A percentile compares a stretch with the other conserved stretches of the same genome.
These are phyloP conservation scores for Achlya hypogyna DNA, from an alignment of 352 stramenopile species.

Conservation along the genomic window DNA sequence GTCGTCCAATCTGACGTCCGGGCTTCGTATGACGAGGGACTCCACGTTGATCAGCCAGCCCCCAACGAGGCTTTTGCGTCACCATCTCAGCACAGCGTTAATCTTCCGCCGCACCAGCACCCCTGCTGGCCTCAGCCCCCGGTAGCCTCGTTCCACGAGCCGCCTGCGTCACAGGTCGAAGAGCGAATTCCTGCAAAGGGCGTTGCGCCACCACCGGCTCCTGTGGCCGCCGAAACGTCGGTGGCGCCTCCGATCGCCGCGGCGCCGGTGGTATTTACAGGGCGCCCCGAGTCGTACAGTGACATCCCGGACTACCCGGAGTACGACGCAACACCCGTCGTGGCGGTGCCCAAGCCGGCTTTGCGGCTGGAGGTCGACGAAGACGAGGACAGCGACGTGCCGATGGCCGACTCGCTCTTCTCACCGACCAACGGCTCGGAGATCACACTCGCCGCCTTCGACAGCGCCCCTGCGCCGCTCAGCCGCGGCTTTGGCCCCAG, in stretches of 20 bases:
- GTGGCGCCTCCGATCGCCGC: background rate
- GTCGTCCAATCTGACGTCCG: too few species aligned
- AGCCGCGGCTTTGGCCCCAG: background rate
- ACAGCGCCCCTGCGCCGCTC: background rate
- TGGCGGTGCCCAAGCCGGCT: background rate
- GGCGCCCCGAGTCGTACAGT: background rate
- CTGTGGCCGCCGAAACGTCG: background rate
- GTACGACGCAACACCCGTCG: background rate
- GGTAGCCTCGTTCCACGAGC: too few species aligned
- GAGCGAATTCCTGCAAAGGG: background rate
- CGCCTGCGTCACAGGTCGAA: too few species aligned
- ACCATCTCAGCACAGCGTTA: too few species aligned
- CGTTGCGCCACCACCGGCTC: background rate
- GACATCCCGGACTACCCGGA: background rate
- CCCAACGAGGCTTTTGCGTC: too few species aligned
- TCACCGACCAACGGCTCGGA: slow-evolving; percentile 14
- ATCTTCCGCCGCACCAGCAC: too few species aligned
- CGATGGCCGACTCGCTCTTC: slow-evolving; percentile 9
- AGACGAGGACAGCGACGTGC: slow-evolving; percentile 3
- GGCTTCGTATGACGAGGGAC: too few species aligned
- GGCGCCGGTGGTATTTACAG: background rate
- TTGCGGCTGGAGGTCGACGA: background rate
- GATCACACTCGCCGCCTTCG: background rate
- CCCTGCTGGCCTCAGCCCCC: too few species aligned
- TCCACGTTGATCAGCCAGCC: too few species aligned